A percentile compares a stretch with the other conserved stretches of the same genome.
These are phyloP conservation scores for Phytophthora brassicae DNA, from an alignment of 352 stramenopile genomes.

Conservation along the genomic window DNA sequence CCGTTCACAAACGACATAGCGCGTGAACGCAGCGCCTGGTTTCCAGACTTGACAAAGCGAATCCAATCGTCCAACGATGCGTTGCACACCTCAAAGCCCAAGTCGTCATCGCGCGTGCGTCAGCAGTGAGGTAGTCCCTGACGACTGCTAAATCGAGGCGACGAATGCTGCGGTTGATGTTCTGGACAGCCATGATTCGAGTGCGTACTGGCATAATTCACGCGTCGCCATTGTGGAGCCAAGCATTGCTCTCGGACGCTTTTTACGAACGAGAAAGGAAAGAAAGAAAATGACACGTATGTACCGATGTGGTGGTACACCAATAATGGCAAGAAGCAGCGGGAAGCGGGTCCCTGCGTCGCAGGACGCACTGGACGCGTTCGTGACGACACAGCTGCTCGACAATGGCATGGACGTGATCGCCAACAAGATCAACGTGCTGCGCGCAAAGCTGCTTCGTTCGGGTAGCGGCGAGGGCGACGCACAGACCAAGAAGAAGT, in stretches of 20 bases:
- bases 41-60: background rate
- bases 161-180: background rate
- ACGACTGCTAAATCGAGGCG: background rate
- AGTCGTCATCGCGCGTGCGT: background rate
- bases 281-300: too few species aligned
- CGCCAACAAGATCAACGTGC: constrained; percentile 62
- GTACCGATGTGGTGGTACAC: too few species aligned
- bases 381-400: constrained; percentile 75
- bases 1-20: background rate
- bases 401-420: constrained; percentile 81
- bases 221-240: too few species aligned
- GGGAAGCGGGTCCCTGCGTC: constrained; percentile 30
- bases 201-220: too few species aligned
- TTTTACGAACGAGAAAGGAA: too few species aligned
- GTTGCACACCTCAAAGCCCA: background rate
- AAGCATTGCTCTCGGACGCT: too few species aligned
- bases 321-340: too few species aligned
- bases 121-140: background rate
- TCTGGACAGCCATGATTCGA: too few species aligned
- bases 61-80: background rate
- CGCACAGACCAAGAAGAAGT: constrained; percentile 40
- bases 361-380: constrained; percentile 61
- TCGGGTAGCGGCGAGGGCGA: constrained; percentile 21
- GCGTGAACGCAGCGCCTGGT: background rate
- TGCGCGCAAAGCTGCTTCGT: constrained; percentile 55